Evolutionary conservation across 1,284 basidiomycete species (phyloP).

Genomic region (Fistulinella cinereoalba): DNA sequence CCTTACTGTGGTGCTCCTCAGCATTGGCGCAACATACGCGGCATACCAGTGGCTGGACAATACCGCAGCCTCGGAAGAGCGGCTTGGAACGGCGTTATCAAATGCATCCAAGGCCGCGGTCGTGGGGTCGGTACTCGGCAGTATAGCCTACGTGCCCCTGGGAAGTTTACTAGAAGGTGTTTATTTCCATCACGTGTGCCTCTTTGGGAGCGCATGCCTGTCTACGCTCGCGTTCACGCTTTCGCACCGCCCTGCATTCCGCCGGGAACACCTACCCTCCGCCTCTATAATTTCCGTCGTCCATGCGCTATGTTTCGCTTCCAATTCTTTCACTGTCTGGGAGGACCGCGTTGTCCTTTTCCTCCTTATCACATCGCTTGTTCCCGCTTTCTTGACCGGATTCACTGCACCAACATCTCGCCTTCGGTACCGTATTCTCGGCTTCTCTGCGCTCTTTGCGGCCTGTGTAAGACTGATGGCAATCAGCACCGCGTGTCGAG

Average conservation of each 20-base stretch:
- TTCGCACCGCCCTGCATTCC: conserved; percentile 11
- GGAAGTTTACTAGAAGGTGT: conserved; percentile 39
- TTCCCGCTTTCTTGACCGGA: conserved; percentile 57
- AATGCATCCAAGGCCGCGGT: conserved; percentile 37
- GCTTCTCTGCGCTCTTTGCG: conserved; percentile 66
- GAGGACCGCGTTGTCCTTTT: conserved; percentile 85
- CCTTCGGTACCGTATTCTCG: conserved; percentile 74
- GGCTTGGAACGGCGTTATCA: conserved; percentile 35
- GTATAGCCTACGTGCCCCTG: conserved; percentile 35
- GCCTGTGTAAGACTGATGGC: conserved; percentile 73
- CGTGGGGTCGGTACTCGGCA: conserved; percentile 44
- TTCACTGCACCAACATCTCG: conserved; percentile 63
- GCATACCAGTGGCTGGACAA: conserved; percentile 44
- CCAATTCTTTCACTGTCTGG: conserved; percentile 96
- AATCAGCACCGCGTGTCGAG: conserved; percentile 83
- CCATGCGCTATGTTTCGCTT: conserved; percentile 74
- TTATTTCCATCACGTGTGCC: conserved; percentile 40
- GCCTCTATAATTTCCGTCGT: conserved; percentile 55
- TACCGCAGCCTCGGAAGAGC: conserved; percentile 24
- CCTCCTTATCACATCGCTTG: conserved; percentile 65
- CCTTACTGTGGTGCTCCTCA: conserved; percentile 48
- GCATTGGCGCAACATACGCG: conserved; percentile 46
- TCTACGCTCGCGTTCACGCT: conserved; percentile 19
- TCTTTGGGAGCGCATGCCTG: conserved; percentile 41
- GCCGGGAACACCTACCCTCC: conserved; percentile 25